phyloP scores from a whole-genome alignment of 1,139 yeast genomes.

The Hemisphaericaspora lyxosophila region DNA sequence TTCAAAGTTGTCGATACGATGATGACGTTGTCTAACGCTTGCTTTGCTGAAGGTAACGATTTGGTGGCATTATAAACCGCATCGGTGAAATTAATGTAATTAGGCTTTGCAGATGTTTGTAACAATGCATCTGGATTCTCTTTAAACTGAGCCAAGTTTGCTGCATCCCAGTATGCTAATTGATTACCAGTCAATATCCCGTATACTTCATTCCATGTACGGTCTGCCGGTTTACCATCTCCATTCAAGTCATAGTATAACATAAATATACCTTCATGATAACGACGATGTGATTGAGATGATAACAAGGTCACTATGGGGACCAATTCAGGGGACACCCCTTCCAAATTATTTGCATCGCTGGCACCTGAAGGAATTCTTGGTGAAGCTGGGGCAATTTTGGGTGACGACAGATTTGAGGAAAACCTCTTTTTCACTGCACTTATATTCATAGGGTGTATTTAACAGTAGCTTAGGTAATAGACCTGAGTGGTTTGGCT shows the following conservation, averaged over 20 bases:
- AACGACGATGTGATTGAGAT: conserved; percentile 72
- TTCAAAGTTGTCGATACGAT: conserved; percentile 88
- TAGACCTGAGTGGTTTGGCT: no score
- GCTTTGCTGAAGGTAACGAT: conserved; percentile 58
- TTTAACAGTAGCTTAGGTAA: no score
- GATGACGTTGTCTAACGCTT: conserved; percentile 71
- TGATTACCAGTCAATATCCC: conserved; percentile 91
- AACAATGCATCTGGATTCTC: conserved; percentile 50
- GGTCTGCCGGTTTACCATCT: conserved; percentile 81
- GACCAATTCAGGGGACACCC: conserved; percentile 62
- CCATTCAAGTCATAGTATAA: conserved; percentile 68
- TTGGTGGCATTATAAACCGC: conserved; percentile 79
- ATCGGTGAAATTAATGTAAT: conserved; percentile 86
- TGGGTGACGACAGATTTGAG: conserved; percentile 14
- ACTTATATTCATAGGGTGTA: conserved; percentile 14
- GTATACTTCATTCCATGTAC: conserved; percentile 90
- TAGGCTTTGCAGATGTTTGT: conserved; percentile 69
- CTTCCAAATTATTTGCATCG: conserved; percentile 18
- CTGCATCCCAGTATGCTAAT: conserved; percentile 90
- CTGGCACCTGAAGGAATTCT: conserved; percentile 8
- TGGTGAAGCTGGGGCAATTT: conserved; percentile 4
- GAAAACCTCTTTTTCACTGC: conserved; percentile 22
- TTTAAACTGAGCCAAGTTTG: conserved; percentile 58
- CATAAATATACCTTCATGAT: conserved; percentile 74
- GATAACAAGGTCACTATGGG: conserved; percentile 74